A percentile compares a stretch with the other conserved stretches of the same genome.
Conservation (phyloP, 1,284 basidiomycete genomes). For the Thecaphora thlaspeos region DNA sequence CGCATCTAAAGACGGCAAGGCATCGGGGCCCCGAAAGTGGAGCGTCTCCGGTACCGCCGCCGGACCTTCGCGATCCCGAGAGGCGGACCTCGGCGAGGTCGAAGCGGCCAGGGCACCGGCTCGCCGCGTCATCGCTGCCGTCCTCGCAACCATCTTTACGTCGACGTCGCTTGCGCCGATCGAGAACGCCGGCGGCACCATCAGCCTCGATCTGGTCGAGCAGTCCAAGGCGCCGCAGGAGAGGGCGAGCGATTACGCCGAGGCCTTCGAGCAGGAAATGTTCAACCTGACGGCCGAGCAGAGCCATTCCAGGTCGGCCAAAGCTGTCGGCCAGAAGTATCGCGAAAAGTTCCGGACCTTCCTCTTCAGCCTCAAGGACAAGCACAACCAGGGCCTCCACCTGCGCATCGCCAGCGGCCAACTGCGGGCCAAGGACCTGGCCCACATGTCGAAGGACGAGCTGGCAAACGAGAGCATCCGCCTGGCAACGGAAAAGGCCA, state of each 20-base stretch:
- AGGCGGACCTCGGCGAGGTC: neutral
- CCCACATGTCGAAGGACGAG: conserved; percentile 47
- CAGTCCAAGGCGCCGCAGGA: conserved; percentile 3
- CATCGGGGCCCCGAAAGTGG: neutral
- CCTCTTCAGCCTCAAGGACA: conserved; percentile 55
- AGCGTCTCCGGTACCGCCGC: neutral
- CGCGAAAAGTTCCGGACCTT: conserved; percentile 53
- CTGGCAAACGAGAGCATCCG: conserved; percentile 54
- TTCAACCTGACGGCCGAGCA: conserved; percentile 35
- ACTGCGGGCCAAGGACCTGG: conserved; percentile 40
- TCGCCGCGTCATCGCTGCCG: conserved; percentile 4
- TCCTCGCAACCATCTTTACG: conserved; percentile 10
- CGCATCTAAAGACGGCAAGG: neutral
- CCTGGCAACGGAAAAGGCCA: conserved; percentile 46
- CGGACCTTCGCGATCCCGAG: too few relatives aligned
- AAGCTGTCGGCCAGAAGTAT: conserved; percentile 30
- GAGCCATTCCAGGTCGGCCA: conserved; percentile 12
- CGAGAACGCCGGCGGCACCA: neutral
- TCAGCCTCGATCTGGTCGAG: neutral
- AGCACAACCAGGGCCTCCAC: conserved; percentile 49
- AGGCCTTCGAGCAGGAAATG: conserved; percentile 32
- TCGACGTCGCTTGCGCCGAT: neutral
- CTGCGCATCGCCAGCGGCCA: conserved; percentile 43
- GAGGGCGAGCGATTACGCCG: conserved; percentile 17
- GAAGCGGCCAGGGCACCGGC: conserved; percentile 9